These are phyloP conservation scores for Leccinum truebloodii DNA, from an alignment of 768 basidiomycete genomes.

Conservation along the genomic window DNA sequence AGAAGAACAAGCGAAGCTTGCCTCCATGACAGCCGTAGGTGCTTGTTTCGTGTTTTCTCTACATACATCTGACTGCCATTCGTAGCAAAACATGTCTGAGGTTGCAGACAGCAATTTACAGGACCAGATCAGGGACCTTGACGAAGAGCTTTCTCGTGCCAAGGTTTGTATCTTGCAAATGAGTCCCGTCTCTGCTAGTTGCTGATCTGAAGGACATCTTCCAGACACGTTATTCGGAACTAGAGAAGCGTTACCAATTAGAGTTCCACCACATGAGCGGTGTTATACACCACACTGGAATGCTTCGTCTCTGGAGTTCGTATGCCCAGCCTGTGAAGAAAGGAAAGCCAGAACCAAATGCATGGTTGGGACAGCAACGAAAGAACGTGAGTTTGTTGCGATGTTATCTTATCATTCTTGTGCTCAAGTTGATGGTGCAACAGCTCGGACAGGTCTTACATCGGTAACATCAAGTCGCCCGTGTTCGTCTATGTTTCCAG, in stretches of 20 bases:
- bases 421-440: conserved; percentile 1
- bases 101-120: conserved; percentile 71
- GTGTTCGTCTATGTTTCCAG: neutral
- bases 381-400: conserved; percentile 36
- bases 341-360: conserved; percentile 50
- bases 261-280: conserved; percentile 85
- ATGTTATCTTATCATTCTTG: neutral
- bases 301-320: conserved; percentile 62
- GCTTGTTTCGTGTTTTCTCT: conserved; percentile 3
- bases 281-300: conserved; percentile 69
- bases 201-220: conserved; percentile 5
- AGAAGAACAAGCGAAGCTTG: conserved; percentile 69
- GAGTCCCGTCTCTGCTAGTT: neutral
- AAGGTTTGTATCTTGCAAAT: conserved; percentile 41
- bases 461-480: conserved; percentile 15
- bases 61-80: conserved; percentile 7
- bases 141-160: conserved; percentile 60
- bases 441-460: conserved; percentile 33
- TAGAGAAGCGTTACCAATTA: conserved; percentile 58
- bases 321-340: conserved; percentile 50
- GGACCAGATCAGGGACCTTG: conserved; percentile 62
- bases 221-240: conserved; percentile 55
- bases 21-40: conserved; percentile 47
- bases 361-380: conserved; percentile 74
- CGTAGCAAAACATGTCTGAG: conserved; percentile 55